phyloP scores from a whole-genome alignment of 805 yeast genomes.

The Barnettozyma siamensis region DNA sequence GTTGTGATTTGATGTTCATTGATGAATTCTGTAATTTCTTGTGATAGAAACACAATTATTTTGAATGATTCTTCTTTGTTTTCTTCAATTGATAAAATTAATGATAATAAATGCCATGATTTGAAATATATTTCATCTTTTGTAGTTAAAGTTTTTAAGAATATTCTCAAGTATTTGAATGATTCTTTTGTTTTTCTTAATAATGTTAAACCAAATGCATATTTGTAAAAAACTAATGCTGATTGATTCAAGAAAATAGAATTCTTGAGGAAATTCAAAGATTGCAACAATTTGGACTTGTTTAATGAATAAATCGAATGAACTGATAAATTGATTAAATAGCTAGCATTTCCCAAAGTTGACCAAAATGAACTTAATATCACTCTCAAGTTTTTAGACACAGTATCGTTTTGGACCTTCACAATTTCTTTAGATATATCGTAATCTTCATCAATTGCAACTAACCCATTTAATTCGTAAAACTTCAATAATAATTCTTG shows the following conservation, averaged over 20 bases:
- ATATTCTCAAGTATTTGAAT: slow-evolving; percentile 39
- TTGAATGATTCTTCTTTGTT: slow-evolving; percentile 50
- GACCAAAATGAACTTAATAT: slow-evolving; percentile 13
- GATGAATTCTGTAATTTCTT: slow-evolving; percentile 33
- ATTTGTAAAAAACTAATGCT: slow-evolving; percentile 29
- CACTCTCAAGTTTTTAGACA: not conserved
- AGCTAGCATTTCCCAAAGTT: slow-evolving; percentile 12
- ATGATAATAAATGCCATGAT: slow-evolving; percentile 62
- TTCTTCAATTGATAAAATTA: slow-evolving; percentile 59
- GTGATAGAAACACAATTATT: slow-evolving; percentile 47
- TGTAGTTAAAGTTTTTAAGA: slow-evolving; percentile 28
- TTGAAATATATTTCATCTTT: slow-evolving; percentile 44
- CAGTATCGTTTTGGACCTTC: not conserved
- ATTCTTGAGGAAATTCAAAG: slow-evolving; percentile 11
- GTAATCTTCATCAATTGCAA: slow-evolving; percentile 2
- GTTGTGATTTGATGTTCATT: slow-evolving; percentile 2
- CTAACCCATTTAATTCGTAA: slow-evolving; percentile 8
- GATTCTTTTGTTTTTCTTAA: slow-evolving; percentile 38
- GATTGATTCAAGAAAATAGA: slow-evolving; percentile 14
- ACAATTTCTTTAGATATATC: not conserved
- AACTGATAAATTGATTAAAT: slow-evolving; percentile 8
- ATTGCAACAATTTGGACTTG: not conserved
- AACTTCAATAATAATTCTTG: slow-evolving; percentile 12
- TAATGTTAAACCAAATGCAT: slow-evolving; percentile 44
- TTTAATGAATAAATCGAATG: slow-evolving; percentile 9